Percentiles rank a stretch among this genome's conserved stretches.
Evolutionary conservation across 208 protist species (phyloP).

Genomic region (Naegleria lovaniensis): DNA sequence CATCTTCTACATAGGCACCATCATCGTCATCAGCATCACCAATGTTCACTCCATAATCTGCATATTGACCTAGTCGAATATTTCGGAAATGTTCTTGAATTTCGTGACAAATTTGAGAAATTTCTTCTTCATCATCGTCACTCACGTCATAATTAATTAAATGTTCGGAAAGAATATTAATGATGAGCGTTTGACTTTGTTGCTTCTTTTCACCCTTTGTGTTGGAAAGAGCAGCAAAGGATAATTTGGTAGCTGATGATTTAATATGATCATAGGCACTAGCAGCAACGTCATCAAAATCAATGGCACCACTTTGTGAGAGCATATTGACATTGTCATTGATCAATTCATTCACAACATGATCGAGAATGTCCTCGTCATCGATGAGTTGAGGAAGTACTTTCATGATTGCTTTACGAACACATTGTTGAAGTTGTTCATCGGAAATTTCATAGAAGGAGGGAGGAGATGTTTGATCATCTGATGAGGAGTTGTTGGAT

Average conservation of each 20-base stretch:
- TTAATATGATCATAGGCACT: neutral
- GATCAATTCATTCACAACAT: neutral
- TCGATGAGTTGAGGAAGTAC: neutral
- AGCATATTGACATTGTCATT: neutral
- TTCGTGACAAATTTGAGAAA: neutral
- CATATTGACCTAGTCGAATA: neutral
- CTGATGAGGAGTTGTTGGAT: neutral
- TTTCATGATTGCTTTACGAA: neutral
- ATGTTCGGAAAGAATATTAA: neutral
- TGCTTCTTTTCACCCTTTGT: neutral
- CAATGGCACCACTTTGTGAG: neutral
- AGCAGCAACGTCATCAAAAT: neutral
- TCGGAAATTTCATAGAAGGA: neutral
- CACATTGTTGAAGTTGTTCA: neutral
- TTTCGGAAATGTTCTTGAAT: neutral
- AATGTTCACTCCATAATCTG: neutral
- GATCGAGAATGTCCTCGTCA: neutral
- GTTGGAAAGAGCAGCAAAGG: neutral
- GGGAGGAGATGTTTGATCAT: neutral
- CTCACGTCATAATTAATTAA: neutral
- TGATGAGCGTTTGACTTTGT: neutral
- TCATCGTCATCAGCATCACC: conserved; percentile 12
- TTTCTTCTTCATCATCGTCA: neutral
- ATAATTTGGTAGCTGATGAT: neutral
- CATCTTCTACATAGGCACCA: neutral